phyloP scores from a whole-genome alignment of 257 asterid species.

The Linaria vulgaris region DNA sequence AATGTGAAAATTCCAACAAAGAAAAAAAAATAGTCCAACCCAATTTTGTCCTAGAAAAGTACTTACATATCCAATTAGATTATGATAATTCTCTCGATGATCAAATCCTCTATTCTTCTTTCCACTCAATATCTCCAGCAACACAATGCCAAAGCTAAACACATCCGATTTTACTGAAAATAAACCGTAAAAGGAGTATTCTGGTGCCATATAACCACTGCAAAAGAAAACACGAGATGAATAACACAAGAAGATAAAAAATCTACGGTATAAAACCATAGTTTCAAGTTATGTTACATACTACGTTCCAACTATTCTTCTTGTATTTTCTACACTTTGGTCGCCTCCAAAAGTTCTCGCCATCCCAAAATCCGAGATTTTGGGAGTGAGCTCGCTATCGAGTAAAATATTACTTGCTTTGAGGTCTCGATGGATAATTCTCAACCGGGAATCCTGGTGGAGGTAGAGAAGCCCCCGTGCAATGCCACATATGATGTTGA shows the following conservation, averaged over 20 bases:
- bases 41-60: background rate
- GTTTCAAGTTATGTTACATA: constrained; percentile 6
- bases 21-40: no score
- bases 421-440: constrained; percentile 30
- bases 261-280: background rate
- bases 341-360: constrained; percentile 34
- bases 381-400: constrained; percentile 26
- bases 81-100: constrained; percentile 18
- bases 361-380: constrained; percentile 25
- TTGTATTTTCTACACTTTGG: constrained; percentile 19
- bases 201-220: constrained; percentile 36
- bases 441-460: constrained; percentile 29
- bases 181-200: constrained; percentile 29
- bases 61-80: constrained; percentile 41
- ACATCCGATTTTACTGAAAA: constrained; percentile 34
- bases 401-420: constrained; percentile 31
- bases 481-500: constrained; percentile 28
- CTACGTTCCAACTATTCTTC: constrained; percentile 31
- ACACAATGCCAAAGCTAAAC: constrained; percentile 37
- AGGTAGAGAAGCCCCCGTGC: constrained; percentile 33
- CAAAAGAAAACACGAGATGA: background rate
- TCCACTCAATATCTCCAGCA: constrained; percentile 36
- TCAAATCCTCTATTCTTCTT: constrained; percentile 32
- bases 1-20: no score
- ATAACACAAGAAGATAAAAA: no score